Conservation (phyloP, 306 rosid genomes). For the Psophocarpus tetragonolobus region DNA sequence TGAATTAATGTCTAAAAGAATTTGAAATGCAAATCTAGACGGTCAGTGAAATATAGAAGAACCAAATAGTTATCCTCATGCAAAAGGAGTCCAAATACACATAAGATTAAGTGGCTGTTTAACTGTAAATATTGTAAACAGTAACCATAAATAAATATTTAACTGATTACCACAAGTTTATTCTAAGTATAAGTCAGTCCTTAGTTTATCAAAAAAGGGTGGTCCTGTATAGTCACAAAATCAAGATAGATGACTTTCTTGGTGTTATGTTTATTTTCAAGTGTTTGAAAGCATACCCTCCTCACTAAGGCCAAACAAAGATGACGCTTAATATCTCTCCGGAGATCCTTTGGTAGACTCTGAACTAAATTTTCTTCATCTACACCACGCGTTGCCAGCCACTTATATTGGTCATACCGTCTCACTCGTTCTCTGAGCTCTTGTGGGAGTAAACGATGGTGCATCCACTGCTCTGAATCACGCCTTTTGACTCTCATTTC, state of each 20-base stretch:
- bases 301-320: slow-evolving; percentile 96
- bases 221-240: not conserved
- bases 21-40: slow-evolving; percentile 5
- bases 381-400: slow-evolving; percentile 98
- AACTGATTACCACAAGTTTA: slow-evolving; percentile 5
- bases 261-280: slow-evolving; percentile 19
- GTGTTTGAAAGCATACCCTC: slow-evolving; percentile 68
- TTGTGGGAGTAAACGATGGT: slow-evolving; percentile 89
- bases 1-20: not conserved
- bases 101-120: slow-evolving; percentile 3
- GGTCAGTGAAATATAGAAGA: not conserved
- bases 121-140: not conserved
- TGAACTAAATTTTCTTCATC: slow-evolving; percentile 89
- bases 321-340: slow-evolving; percentile 94
- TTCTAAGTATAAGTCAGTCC: not conserved
- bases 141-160: not conserved
- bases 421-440: slow-evolving; percentile 93
- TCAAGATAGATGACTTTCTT: not conserved
- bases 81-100: slow-evolving; percentile 27
- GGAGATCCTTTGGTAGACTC: slow-evolving; percentile 96
- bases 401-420: slow-evolving; percentile 96
- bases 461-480: slow-evolving; percentile 99
- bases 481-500: slow-evolving; percentile 99
- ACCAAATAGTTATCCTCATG: slow-evolving; percentile 8
- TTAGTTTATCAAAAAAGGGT: slow-evolving; percentile 16